These are phyloP conservation scores for Laburnicola sp. DNA, from an alignment of 2,329 filamentous ascomycete species.

Conservation along the genomic window DNA sequence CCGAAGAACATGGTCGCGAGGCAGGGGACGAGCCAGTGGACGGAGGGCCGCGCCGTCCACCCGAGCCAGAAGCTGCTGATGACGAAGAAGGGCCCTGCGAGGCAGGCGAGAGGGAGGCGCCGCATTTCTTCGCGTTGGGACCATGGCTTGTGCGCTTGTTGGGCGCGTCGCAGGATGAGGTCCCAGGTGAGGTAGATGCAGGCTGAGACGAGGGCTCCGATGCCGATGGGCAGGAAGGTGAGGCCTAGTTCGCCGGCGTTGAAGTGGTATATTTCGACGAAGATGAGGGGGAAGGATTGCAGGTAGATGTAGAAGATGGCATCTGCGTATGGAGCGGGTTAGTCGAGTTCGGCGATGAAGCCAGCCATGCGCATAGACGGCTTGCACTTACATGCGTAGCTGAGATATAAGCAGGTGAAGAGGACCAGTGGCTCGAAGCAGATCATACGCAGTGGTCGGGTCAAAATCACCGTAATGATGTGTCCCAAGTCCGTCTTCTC, in stretches of 20 bases:
- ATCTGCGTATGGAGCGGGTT: slow-evolving; percentile 20
- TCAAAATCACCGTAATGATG: slow-evolving; percentile 69
- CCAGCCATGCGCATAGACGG: background rate
- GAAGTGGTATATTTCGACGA: slow-evolving; percentile 64
- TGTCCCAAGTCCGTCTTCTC: slow-evolving; percentile 62
- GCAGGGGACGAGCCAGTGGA: slow-evolving; percentile 51
- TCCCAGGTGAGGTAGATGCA: slow-evolving; percentile 69
- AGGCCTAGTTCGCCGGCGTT: slow-evolving; percentile 67
- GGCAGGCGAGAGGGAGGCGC: slow-evolving; percentile 70
- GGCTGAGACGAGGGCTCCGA: slow-evolving; percentile 63
- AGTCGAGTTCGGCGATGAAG: background rate
- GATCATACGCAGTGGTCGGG: slow-evolving; percentile 74
- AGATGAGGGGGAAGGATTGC: slow-evolving; percentile 71
- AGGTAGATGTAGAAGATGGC: slow-evolving; percentile 74
- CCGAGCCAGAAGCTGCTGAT: slow-evolving; percentile 49
- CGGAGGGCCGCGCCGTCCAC: slow-evolving; percentile 43
- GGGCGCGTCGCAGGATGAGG: slow-evolving; percentile 57
- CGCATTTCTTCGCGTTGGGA: slow-evolving; percentile 65
- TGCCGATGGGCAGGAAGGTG: slow-evolving; percentile 68
- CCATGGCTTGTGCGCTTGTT: slow-evolving; percentile 57
- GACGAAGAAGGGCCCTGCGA: slow-evolving; percentile 66
- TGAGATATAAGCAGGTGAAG: slow-evolving; percentile 70
- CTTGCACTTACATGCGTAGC: slow-evolving; percentile 56
- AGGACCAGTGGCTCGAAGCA: slow-evolving; percentile 72
- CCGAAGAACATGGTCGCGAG: slow-evolving; percentile 50